Base-by-base conservation (phyloP, 1,284 basidiomycete genomes). In the Microbotryum scabiosae region DNA sequence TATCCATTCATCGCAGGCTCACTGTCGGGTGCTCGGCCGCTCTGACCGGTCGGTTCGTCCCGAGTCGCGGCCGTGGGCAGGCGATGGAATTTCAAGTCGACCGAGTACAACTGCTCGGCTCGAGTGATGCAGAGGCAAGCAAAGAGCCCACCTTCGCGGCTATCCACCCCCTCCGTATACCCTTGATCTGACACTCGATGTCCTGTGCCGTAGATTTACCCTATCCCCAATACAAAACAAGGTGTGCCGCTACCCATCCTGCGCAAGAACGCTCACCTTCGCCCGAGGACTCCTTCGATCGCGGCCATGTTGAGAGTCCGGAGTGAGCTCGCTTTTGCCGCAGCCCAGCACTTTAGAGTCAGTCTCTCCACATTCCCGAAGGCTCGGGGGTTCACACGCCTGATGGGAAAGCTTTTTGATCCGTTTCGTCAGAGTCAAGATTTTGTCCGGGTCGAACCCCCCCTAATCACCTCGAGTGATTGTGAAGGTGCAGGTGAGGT, bases 401-500 rank as follows among this genome's bases (percentile, higher is more conserved):
- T 54, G 61, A n/a, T 60, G 59, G 47, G 50, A 62, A 45, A 20
- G 57, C 47, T 65, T 51, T 49, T 48, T 59, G 16, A 26, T 44
- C 18, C 32, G 14, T 21, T 52, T 7, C 36, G 49, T 41, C 70
- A 91, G 86, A 76, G 75, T 25, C 80, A 88, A 75, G 88, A 85
- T 36, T 97, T 96, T 74, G 77, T 80, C 51, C 84, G 88, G 69
- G 80, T 84, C 20, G 85, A 94, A 68, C 87, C 91, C 0, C 94
- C 96, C 1, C 80, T 97, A 49, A 77, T 97, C 45, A 97, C 94
- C 0, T 83, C 84, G 9, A 90, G 85, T 66, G 96, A 98, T 75
- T 94, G 92, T 67, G 94, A 98, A 78, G 96, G 94, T n/a, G 93
- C 88, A 4, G 94, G 96, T 21, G 92, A 97, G 76, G 84, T 88